These are phyloP conservation scores for Ilyonectria robusta DNA, from an alignment of 2,329 filamentous ascomycete genomes.

Conservation along the genomic window DNA sequence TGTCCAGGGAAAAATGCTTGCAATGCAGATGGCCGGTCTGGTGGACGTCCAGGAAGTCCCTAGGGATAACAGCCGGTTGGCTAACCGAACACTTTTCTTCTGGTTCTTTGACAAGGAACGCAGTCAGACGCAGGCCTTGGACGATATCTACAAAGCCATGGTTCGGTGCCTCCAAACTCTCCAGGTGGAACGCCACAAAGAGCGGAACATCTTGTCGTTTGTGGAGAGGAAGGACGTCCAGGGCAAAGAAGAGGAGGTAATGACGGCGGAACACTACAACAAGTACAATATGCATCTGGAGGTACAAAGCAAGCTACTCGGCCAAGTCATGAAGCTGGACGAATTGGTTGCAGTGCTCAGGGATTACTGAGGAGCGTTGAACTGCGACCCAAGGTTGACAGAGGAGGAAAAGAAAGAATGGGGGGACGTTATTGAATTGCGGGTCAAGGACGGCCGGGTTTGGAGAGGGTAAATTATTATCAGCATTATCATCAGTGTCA, in stretches of 20 bases:
- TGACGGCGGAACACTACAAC: conserved; percentile 81
- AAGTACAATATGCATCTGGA: conserved; percentile 71
- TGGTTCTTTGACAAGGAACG: conserved; percentile 91
- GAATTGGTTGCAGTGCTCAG: conserved; percentile 86
- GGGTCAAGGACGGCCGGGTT: neutral
- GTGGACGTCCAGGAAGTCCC: conserved; percentile 96
- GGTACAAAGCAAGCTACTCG: conserved; percentile 80
- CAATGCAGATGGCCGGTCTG: conserved; percentile 88
- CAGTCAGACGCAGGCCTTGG: conserved; percentile 78
- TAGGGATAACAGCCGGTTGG: conserved; percentile 84
- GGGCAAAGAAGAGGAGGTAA: conserved; percentile 84
- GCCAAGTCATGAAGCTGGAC: conserved; percentile 86
- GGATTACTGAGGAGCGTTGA: conserved; percentile 73
- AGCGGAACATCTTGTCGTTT: conserved; percentile 82
- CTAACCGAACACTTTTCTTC: conserved; percentile 88
- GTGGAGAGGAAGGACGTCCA: conserved; percentile 89
- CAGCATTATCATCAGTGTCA: neutral
- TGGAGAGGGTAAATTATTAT: neutral
- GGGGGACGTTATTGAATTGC: neutral
- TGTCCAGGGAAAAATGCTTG: conserved; percentile 85
- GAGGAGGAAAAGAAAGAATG: neutral
- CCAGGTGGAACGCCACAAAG: conserved; percentile 79
- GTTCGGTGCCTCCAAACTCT: conserved; percentile 86
- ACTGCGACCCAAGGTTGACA: neutral
- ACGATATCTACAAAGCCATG: conserved; percentile 92